A percentile compares a stretch with the other conserved stretches of the same genome.
Conservation (phyloP, 352 stramenopile genomes). For the Blastocystis sp. region DNA sequence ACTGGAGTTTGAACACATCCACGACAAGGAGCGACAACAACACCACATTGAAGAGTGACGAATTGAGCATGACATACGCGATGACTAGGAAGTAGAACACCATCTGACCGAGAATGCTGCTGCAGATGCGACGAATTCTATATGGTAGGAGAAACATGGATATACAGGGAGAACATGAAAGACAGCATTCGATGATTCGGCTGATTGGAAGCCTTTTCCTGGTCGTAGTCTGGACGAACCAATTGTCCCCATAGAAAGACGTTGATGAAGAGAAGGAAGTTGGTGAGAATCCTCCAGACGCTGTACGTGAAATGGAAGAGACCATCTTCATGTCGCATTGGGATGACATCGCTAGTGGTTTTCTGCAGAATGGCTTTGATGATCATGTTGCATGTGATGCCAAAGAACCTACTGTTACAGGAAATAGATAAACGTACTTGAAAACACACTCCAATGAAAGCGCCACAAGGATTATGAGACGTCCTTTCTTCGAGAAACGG, state of each 20-base stretch:
- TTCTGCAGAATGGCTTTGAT: not conserved
- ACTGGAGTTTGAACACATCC: not conserved
- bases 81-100: constrained; percentile 17
- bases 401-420: not conserved
- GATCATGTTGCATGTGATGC: not conserved
- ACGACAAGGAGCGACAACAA: not conserved
- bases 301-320: not conserved
- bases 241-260: not conserved
- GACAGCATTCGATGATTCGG: too few relatives aligned
- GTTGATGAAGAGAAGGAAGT: not conserved
- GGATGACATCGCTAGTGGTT: not conserved
- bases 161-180: too few relatives aligned
- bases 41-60: constrained; percentile 8
- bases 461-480: too few relatives aligned
- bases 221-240: not conserved
- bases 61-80: not conserved
- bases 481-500: too few relatives aligned
- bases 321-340: not conserved
- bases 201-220: too few relatives aligned
- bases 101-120: not conserved
- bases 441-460: not conserved
- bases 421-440: not conserved
- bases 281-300: not conserved
- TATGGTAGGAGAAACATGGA: too few relatives aligned
- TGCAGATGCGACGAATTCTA: not conserved